Evolutionary conservation across 2,329 filamentous ascomycete genomes (phyloP).

Genomic region (Nemania bipapillata): DNA sequence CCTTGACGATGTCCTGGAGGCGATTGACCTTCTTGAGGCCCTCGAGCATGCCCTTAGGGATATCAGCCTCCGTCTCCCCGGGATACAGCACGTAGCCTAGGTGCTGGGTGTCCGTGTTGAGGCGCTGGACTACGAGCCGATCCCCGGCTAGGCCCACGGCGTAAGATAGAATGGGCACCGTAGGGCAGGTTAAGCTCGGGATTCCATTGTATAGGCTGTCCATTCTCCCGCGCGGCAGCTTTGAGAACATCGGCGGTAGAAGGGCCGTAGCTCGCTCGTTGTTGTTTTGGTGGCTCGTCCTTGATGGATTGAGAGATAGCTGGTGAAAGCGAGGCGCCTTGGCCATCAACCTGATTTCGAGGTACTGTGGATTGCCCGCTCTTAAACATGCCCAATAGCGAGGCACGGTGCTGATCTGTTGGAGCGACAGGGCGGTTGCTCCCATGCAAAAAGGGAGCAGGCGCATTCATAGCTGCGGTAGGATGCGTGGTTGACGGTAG

Average conservation of each 20-base stretch:
- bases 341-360: constrained; percentile 40
- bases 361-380: constrained; percentile 51
- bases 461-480: constrained; percentile 32
- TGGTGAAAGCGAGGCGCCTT: constrained; percentile 22
- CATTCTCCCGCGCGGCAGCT: constrained; percentile 47
- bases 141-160: constrained; percentile 46
- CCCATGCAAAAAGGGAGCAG: constrained; percentile 33
- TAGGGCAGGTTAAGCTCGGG: constrained; percentile 55
- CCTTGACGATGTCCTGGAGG: constrained; percentile 60
- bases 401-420: constrained; percentile 59
- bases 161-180: constrained; percentile 55
- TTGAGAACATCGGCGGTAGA: constrained; percentile 47
- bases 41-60: constrained; percentile 56
- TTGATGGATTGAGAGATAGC: constrained; percentile 26
- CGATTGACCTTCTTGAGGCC: constrained; percentile 60
- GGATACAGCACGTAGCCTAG: constrained; percentile 61
- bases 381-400: constrained; percentile 67
- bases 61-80: constrained; percentile 55
- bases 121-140: constrained; percentile 39
- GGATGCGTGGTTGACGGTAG: constrained; percentile 30
- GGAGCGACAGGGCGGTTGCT: constrained; percentile 34
- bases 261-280: constrained; percentile 33
- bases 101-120: constrained; percentile 57
- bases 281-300: constrained; percentile 39
- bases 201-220: constrained; percentile 51